Evolutionary conservation across 2,329 filamentous ascomycete species (phyloP), one percentile per base, ranked within the genome.

Genomic region (Verticillium dahliae): DNA sequence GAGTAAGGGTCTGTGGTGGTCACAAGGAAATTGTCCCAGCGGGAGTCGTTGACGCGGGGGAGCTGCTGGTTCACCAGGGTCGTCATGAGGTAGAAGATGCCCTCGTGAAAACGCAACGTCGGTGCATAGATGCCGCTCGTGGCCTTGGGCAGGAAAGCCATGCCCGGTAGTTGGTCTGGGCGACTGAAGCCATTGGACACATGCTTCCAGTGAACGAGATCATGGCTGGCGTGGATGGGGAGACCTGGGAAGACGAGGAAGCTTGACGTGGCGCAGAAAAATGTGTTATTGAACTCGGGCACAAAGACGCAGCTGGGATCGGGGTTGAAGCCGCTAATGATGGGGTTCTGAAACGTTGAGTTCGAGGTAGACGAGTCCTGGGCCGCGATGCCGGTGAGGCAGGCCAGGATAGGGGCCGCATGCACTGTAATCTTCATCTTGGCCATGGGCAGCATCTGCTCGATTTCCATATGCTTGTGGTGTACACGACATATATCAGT

Each of bases 161-260:
- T 15, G 45, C 61, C 72, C 0, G 77, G 76, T 1, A 82, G 70
- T 65, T 80, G 79, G 0, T 69, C 66, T 41, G 78, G 71, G 3
- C 75, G 74, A 60, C 70, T 78, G 68, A 75, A 74, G 1, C 72
- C 76, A 39, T 79, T 74, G 62, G 74, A 74, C 59, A 71, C 67
- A 5, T 78, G 72, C 63, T 76, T 79, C 81, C 81, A 85, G 60
- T 78, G 77, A 27, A 74, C 65, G 15, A 85, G 69, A 66, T 84
- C 81, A 61, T 75, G 76, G 14, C 77, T 82, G 1, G 80, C 79
- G 66, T 84, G 79, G n/a, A 85, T 75, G 0, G 82, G 81, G 9
- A 84, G 69, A 0, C 81, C 81, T 0, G 82, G 81, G 63, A 83
- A 84, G 0, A 75, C 72, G 61, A 80, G 76, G 67, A 84, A 85